phyloP scores from a whole-genome alignment of 2,329 filamentous ascomycete species.

The Stagonosporopsis cucurbitacearum region DNA sequence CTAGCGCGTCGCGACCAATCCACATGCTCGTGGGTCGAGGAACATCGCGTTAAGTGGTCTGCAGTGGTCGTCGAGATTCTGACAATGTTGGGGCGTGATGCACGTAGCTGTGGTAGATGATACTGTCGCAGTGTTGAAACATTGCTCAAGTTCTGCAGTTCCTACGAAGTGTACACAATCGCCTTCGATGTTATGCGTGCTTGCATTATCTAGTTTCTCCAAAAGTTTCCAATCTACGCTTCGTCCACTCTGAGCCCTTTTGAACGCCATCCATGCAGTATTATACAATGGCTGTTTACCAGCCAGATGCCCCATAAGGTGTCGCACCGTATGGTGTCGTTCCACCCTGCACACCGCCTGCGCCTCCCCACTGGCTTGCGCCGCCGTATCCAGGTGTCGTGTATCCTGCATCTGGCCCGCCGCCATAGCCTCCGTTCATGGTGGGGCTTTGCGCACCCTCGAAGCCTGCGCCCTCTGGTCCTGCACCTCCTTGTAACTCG shows the following conservation, averaged over 20 bases:
- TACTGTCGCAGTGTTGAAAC: too few species aligned
- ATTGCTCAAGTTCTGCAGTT: too few species aligned
- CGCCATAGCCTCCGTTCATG: constrained; percentile 56
- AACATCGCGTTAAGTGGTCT: constrained; percentile 4
- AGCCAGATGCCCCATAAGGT: constrained; percentile 59
- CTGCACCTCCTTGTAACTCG: constrained; percentile 65
- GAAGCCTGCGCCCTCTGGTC: constrained; percentile 58
- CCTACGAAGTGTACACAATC: neutral
- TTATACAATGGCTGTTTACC: constrained; percentile 23
- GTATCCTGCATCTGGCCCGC: constrained; percentile 68
- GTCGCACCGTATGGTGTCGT: constrained; percentile 66
- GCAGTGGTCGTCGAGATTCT: neutral
- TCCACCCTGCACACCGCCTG: constrained; percentile 41
- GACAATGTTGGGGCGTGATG: neutral
- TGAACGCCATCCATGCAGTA: constrained; percentile 41
- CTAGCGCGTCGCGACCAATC: constrained; percentile 4
- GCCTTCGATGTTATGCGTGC: neutral
- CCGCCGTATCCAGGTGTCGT: constrained; percentile 66
- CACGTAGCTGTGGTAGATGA: neutral
- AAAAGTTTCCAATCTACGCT: neutral
- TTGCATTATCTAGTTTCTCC: neutral
- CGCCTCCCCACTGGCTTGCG: constrained; percentile 69
- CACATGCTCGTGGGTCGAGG: constrained; percentile 1
- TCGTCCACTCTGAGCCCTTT: constrained; percentile 1
- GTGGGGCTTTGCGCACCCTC: constrained; percentile 72